Percentiles rank a stretch among this genome's conserved stretches.
Evolutionary conservation across 441 rosid species (phyloP).

Genomic region (Daphne laureola): DNA sequence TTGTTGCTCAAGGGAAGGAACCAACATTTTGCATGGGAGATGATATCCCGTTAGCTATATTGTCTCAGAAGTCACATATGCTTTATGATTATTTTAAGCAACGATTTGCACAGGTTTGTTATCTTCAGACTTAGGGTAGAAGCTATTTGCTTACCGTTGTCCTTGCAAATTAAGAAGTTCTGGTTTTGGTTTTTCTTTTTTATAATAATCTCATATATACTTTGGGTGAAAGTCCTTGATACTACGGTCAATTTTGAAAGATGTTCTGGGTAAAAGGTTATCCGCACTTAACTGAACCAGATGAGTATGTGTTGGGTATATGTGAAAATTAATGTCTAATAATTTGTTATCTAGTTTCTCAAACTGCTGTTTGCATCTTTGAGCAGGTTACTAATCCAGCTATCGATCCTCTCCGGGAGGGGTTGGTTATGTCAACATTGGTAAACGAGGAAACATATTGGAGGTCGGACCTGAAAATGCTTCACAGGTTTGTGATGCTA

Average conservation of each 20-base stretch:
- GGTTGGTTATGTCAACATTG: constrained; percentile 94
- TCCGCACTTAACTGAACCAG: too few relatives aligned
- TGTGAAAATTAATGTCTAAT: too few relatives aligned
- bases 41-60: constrained; percentile 75
- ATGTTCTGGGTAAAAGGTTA: too few relatives aligned
- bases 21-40: constrained; percentile 99
- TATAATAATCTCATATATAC: too few relatives aligned
- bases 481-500: constrained; percentile 54
- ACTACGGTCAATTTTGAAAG: too few relatives aligned
- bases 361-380: constrained; percentile 3
- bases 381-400: constrained; percentile 97
- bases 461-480: constrained; percentile 97
- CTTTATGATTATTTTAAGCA: constrained; percentile 98
- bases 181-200: too few relatives aligned
- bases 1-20: constrained; percentile 98
- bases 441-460: constrained; percentile 89
- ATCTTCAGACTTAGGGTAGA: too few relatives aligned
- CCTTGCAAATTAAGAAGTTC: background rate
- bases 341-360: constrained; percentile 2
- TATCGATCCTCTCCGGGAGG: constrained; percentile 97
- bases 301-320: too few relatives aligned
- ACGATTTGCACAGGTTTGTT: constrained; percentile 95
- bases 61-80: constrained; percentile 90
- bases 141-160: background rate
- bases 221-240: too few relatives aligned